These are phyloP conservation scores for Endothia cerciana DNA, from an alignment of 2,329 filamentous ascomycete species.

Conservation along the genomic window DNA sequence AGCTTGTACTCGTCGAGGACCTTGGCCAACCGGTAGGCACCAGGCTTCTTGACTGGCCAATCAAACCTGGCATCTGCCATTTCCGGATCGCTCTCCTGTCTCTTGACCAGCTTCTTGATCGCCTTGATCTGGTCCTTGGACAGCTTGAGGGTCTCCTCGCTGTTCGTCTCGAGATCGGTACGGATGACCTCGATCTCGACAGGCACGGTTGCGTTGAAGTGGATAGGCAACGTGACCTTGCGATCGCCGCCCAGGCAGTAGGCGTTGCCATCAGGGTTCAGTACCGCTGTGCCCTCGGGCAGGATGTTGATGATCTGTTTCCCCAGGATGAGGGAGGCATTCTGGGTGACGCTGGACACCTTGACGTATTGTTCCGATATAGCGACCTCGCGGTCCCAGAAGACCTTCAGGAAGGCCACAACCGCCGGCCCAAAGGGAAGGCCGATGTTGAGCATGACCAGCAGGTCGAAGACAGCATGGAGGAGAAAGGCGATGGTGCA, in stretches of 20 bases:
- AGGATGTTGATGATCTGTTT: conserved; percentile 98
- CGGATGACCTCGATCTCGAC: conserved; percentile 87
- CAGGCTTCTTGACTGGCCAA: conserved; percentile 80
- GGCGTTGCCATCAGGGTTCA: conserved; percentile 80
- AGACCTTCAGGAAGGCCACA: conserved; percentile 72
- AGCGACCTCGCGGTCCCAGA: conserved; percentile 91
- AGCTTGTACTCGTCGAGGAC: conserved; percentile 94
- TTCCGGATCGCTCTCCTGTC: conserved; percentile 66
- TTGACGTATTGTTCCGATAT: conserved; percentile 95
- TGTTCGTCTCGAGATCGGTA: conserved; percentile 79
- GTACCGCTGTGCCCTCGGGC: conserved; percentile 87
- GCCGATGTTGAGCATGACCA: conserved; percentile 91
- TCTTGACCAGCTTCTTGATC: conserved; percentile 70
- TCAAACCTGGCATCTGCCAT: conserved; percentile 68
- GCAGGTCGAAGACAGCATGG: conserved; percentile 76
- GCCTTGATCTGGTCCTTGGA: conserved; percentile 73
- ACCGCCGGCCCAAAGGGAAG: conserved; percentile 77
- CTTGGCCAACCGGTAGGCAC: conserved; percentile 81
- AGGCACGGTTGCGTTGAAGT: conserved; percentile 91
- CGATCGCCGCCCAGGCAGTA: conserved; percentile 77
- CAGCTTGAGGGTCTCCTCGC: conserved; percentile 80
- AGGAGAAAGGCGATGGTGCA: conserved; percentile 71
- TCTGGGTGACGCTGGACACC: conserved; percentile 83
- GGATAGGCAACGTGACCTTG: conserved; percentile 74
- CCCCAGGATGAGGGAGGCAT: conserved; percentile 90